Base-by-base conservation (phyloP, 1,139 yeast species). In the Taiozyma onychis region DNA sequence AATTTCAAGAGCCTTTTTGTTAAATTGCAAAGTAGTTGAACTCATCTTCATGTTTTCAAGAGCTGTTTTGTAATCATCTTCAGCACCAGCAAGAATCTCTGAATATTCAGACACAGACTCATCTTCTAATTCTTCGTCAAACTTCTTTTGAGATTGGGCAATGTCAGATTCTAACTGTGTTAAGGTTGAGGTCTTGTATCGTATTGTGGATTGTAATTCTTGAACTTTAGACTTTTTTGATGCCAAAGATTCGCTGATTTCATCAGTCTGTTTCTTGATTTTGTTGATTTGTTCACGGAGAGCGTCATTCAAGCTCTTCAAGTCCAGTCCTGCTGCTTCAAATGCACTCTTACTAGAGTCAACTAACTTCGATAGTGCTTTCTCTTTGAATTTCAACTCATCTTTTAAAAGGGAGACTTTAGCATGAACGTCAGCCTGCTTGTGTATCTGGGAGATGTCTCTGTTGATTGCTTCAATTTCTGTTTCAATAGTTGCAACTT, bases 1-100 rank as follows among this genome's bases (percentile, higher is more conserved):
- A 48, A 81, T 68, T 44, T 79, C 78, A 18, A 85, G 66, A 0
- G 95, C 95, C 44, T 76, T 80, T 32, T 75, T 66, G 57, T 86
- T 85, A 63, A 83, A 86, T 47, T 78, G 80, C 43, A 78, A 72
- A 1, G 90, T 82, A 1, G 87, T 85, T 49, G 81, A 83, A 34
- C 77, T 78, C 54, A 86, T 79, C 58, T 85, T 85, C 30, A 79
- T 65, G 50, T 84, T 82, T 56, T 83, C 85, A 39, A 80, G 67
- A 0, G 87, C 80, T 27, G 75, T 75, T 48, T 77, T 74, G 56
- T 79, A 80, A 47, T 84, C 85, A 16, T 74, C 76, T 59, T 86
- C 90, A 27, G 83, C 71, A 24, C 80, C 84, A n/a, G 66, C 64
- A 5, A 85, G 58, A 4, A 78, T 68, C 0, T 67, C 68, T 42